Evolutionary conservation across 495 filamentous ascomycete genomes (phyloP), one percentile per base, ranked within the genome.

Genomic region (Neurospora tetraspora): DNA sequence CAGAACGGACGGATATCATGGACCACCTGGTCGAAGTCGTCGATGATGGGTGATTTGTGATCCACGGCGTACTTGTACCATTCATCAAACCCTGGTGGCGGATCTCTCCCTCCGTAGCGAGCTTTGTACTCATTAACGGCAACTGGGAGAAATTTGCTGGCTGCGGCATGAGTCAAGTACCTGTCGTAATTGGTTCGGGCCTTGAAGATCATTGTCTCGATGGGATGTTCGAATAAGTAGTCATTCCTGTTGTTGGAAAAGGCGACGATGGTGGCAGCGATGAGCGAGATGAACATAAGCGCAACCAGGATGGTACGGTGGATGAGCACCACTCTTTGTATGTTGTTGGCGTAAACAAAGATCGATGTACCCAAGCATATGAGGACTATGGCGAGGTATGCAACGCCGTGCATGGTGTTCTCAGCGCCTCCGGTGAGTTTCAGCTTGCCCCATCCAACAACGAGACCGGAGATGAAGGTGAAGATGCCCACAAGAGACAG

Each of bases 21-120:
- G 72, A 91, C 85, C 10, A 96, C 93, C 71, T 90, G 89, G 74
- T 92, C 89, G 74, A 91, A 95, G 73, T 91, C 87, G 74, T 97
- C 93, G 73, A 94, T 87, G 12, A 94, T 82, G 12, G 89, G 80
- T 3, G 92, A 92, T 7, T 85, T 86, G 53, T 86, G 87, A 12
- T 82, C 82, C 31, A 80, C 87, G 9, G 93, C 91, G 79, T 90
- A 94, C 43, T 90, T 82, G 76, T 89, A 94, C 93, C 93, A 95
- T 72, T 86, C 79, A 75, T 92, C 89, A 74, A 92, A 93, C 61
- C 88, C 82, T 0, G 85, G 83, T 73, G 91, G 91, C 16, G 91
- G 91, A 5, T 83, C 78, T 36, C 89, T 81, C 2, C 84, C 81
- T 61, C 87, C 81, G 70, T 90, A 83, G 39, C 89, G 85, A 65